These are phyloP conservation scores for Sporothrix mexicana DNA, from an alignment of 2,329 filamentous ascomycete species.

Conservation along the genomic window DNA sequence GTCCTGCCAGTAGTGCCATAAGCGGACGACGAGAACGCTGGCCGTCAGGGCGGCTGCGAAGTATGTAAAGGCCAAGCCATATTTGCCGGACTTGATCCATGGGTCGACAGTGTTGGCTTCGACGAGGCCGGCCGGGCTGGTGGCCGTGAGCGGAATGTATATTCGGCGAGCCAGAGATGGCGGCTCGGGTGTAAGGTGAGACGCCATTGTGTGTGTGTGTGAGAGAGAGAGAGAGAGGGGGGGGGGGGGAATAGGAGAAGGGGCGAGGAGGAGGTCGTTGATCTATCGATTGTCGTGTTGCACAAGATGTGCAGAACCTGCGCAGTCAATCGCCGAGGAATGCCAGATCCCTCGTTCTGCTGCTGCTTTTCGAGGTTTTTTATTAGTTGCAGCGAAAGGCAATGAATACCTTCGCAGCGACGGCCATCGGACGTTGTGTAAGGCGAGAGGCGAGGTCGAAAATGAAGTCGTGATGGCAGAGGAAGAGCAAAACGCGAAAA, in stretches of 20 bases:
- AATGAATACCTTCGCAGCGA: background rate
- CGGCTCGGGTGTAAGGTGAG: conserved; percentile 37
- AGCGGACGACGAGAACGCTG: conserved; percentile 69
- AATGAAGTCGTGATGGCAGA: background rate
- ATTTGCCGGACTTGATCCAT: conserved; percentile 82
- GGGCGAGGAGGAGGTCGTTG: background rate
- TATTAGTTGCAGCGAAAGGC: conserved; percentile 32
- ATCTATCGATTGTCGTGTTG: background rate
- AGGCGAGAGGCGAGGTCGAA: background rate
- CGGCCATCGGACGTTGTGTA: conserved; percentile 26
- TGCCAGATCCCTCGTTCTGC: conserved; percentile 33
- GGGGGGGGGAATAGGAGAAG: background rate
- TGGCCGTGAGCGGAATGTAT: conserved; percentile 63
- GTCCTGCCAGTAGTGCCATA: conserved; percentile 92
- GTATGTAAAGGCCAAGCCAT: conserved; percentile 86
- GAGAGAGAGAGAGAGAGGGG: background rate
- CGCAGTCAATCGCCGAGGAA: conserved; percentile 26
- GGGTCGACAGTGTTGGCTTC: conserved; percentile 74
- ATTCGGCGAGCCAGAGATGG: conserved; percentile 60
- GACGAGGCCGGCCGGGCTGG: conserved; percentile 65
- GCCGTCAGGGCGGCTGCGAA: conserved; percentile 77
- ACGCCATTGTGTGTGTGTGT: conserved; percentile 25
- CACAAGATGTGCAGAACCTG: background rate
- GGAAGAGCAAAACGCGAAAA: background rate
- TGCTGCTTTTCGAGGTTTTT: background rate